phyloP scores from a whole-genome alignment of 768 basidiomycete species.

The Myochromella boudieri region DNA sequence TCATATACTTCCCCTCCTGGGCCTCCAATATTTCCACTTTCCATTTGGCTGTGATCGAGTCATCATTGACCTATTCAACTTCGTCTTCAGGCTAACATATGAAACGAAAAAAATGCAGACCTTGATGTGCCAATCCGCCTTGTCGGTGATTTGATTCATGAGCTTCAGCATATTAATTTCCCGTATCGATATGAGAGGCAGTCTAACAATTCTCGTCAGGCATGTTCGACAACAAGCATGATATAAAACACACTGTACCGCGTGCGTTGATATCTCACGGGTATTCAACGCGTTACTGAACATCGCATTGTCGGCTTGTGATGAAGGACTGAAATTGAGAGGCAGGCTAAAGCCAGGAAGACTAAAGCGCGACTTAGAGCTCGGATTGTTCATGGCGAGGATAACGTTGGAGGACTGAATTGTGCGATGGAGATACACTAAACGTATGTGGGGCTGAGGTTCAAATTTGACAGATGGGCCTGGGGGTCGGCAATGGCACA shows the following conservation, averaged over 20 bases:
- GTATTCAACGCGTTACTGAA: constrained; percentile 8
- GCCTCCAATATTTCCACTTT: background rate
- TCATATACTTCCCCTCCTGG: background rate
- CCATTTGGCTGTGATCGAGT: background rate
- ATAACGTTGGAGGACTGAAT: no score
- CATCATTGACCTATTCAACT: background rate
- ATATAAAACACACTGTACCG: constrained; percentile 1
- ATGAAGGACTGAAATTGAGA: constrained; percentile 7
- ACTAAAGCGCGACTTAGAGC: no score
- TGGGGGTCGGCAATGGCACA: no score
- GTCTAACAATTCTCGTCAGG: background rate
- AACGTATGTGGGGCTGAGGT: no score
- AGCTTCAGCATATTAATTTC: constrained; percentile 24
- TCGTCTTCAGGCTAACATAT: no score
- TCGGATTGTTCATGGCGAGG: no score
- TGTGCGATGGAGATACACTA: no score
- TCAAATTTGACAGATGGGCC: no score
- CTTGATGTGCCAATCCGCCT: constrained; percentile 23
- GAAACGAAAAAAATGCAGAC: no score
- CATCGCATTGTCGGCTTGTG: background rate
- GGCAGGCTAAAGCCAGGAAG: constrained; percentile 14
- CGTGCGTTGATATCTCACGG: background rate
- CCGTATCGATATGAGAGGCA: constrained; percentile 17
- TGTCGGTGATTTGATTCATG: constrained; percentile 27
- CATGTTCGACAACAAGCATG: background rate